Conservation (phyloP, 1,139 yeast species). For the Scheffersomyces stambukii region DNA sequence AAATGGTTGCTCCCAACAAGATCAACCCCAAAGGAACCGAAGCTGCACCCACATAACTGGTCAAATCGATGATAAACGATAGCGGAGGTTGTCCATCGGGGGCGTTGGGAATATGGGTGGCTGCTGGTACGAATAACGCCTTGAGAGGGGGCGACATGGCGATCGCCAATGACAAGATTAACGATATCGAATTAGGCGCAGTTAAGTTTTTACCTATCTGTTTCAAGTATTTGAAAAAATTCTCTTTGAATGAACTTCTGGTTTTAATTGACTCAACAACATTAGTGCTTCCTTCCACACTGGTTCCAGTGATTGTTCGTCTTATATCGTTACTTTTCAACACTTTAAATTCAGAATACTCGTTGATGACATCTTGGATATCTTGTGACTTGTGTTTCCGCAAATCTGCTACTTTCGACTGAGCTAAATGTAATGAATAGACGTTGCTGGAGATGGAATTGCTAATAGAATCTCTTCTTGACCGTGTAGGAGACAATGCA, state of each 20-base stretch:
- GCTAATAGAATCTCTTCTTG: slow-evolving; percentile 11
- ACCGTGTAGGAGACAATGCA: slow-evolving; percentile 2
- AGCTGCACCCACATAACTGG: slow-evolving; percentile 78
- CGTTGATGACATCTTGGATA: slow-evolving; percentile 54
- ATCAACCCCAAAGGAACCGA: slow-evolving; percentile 84
- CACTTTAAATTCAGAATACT: slow-evolving; percentile 50
- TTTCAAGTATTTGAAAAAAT: slow-evolving; percentile 8
- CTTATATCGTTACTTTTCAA: slow-evolving; percentile 17
- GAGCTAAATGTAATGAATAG: slow-evolving; percentile 13
- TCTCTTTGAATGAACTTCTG: too few relatives aligned
- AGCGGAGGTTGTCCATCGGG: slow-evolving; percentile 84
- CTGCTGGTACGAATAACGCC: slow-evolving; percentile 59
- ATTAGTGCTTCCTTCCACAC: slow-evolving; percentile 10
- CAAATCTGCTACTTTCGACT: slow-evolving; percentile 30
- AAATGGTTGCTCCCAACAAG: slow-evolving; percentile 80
- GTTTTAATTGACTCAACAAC: slow-evolving; percentile 6
- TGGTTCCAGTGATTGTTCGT: slow-evolving; percentile 7
- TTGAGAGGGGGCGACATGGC: slow-evolving; percentile 87
- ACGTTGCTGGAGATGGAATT: slow-evolving; percentile 10
- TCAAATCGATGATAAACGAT: slow-evolving; percentile 76
- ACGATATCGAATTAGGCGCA: slow-evolving; percentile 67
- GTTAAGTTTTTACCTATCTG: slow-evolving; percentile 48
- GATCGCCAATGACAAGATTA: slow-evolving; percentile 56
- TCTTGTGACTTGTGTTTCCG: slow-evolving; percentile 48
- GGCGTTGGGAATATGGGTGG: slow-evolving; percentile 48